Percentiles rank a stretch among this genome's conserved stretches.
These are phyloP conservation scores for Hirsutella rhossiliensis DNA, from an alignment of 2,329 filamentous ascomycete species.

Conservation along the genomic window DNA sequence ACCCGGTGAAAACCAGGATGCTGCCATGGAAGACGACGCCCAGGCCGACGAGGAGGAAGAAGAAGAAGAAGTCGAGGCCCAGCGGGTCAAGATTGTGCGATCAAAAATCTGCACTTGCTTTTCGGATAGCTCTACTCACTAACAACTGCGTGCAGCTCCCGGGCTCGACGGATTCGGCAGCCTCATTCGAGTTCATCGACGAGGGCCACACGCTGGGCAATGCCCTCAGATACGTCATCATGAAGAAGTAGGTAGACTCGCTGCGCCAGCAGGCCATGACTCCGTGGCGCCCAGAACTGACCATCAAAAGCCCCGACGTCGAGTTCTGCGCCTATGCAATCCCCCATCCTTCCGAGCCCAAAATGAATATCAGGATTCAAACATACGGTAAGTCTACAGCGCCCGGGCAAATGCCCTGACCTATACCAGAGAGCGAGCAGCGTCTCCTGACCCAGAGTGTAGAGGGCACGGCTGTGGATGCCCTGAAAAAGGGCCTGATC, in stretches of 20 bases:
- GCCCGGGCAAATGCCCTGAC: neutral
- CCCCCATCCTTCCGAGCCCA: slow-evolving; percentile 86
- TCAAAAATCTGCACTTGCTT: neutral
- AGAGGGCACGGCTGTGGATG: slow-evolving; percentile 75
- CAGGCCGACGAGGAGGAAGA: slow-evolving; percentile 29
- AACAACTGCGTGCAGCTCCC: slow-evolving; percentile 49
- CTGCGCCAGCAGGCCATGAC: neutral
- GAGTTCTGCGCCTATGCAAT: slow-evolving; percentile 99
- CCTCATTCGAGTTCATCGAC: slow-evolving; percentile 86
- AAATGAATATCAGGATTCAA: slow-evolving; percentile 96
- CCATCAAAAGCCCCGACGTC: slow-evolving; percentile 64
- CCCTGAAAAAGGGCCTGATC: slow-evolving; percentile 77
- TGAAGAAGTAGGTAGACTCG: slow-evolving; percentile 78
- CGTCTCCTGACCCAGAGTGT: neutral
- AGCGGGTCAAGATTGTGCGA: slow-evolving; percentile 51
- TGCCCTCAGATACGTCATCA: slow-evolving; percentile 85
- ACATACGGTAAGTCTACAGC: slow-evolving; percentile 62
- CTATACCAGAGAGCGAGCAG: neutral
- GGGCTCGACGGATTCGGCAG: slow-evolving; percentile 74
- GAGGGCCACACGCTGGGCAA: slow-evolving; percentile 96
- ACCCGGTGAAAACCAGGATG: slow-evolving; percentile 20
- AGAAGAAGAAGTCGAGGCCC: slow-evolving; percentile 32
- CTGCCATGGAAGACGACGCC: slow-evolving; percentile 16
- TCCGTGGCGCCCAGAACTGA: slow-evolving; percentile 1
- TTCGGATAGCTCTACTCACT: neutral